A percentile compares a stretch with the other conserved stretches of the same genome.
These are phyloP conservation scores for Cadophora luteo-olivacea DNA, from an alignment of 2,329 filamentous ascomycete genomes.

Conservation along the genomic window DNA sequence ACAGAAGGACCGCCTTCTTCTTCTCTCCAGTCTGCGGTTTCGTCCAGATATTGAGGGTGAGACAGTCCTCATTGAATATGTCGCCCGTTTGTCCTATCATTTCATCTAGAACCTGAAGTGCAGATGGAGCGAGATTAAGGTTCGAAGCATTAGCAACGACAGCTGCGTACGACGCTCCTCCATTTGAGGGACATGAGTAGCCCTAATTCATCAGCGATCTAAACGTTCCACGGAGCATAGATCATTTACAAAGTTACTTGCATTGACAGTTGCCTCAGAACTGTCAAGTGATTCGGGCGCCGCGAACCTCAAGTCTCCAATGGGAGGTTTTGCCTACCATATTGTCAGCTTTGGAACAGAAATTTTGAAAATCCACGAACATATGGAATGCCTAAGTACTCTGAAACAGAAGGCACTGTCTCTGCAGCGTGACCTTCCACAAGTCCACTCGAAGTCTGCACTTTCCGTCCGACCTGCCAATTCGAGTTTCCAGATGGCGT, in stretches of 20 bases:
- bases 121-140: slow-evolving; percentile 11
- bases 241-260: slow-evolving; percentile 26
- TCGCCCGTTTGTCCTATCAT: slow-evolving; percentile 19
- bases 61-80: slow-evolving; percentile 44
- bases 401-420: slow-evolving; percentile 33
- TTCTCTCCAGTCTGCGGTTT: slow-evolving; percentile 40
- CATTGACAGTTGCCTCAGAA: slow-evolving; percentile 24
- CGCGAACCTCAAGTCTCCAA: slow-evolving; percentile 47
- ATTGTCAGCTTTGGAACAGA: background rate
- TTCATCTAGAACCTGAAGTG: slow-evolving; percentile 12
- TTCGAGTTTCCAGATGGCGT: background rate
- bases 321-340: slow-evolving; percentile 44
- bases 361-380: background rate
- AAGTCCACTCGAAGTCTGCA: slow-evolving; percentile 34
- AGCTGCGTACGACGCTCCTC: slow-evolving; percentile 8
- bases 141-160: background rate
- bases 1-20: slow-evolving; percentile 52
- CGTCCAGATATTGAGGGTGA: slow-evolving; percentile 48
- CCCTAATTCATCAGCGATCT: slow-evolving; percentile 18
- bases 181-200: slow-evolving; percentile 22
- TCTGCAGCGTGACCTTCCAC: slow-evolving; percentile 35
- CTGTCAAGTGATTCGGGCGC: slow-evolving; percentile 39
- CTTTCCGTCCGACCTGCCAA: slow-evolving; percentile 15
- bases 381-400: slow-evolving; percentile 50
- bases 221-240: too few species aligned